Evolutionary conservation across 1,284 basidiomycete species (phyloP).

Genomic region (Malassezia globosa): DNA sequence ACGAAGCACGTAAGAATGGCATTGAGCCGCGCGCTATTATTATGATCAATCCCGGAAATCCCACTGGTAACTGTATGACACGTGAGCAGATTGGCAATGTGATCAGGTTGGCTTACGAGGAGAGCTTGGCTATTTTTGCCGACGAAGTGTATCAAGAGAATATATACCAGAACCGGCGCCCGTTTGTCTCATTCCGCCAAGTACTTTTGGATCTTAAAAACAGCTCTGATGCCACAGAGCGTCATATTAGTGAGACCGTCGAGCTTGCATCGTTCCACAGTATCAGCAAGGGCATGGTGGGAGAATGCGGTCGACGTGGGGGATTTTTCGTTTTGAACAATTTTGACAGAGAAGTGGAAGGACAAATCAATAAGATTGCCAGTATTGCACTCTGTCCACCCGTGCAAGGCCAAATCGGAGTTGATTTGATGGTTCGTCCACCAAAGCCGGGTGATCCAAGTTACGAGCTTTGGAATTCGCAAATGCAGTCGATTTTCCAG

Average conservation of each 20-base stretch:
- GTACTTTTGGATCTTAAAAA: slow-evolving; percentile 35
- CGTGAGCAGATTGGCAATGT: slow-evolving; percentile 36
- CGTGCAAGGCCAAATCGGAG: slow-evolving; percentile 42
- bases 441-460: slow-evolving; percentile 29
- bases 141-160: slow-evolving; percentile 46
- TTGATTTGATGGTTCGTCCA: slow-evolving; percentile 42
- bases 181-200: slow-evolving; percentile 44
- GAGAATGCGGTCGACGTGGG: slow-evolving; percentile 43
- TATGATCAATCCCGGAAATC: slow-evolving; percentile 46
- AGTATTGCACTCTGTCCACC: slow-evolving; percentile 41
- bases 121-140: slow-evolving; percentile 38
- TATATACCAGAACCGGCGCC: slow-evolving; percentile 38
- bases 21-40: slow-evolving; percentile 37
- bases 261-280: slow-evolving; percentile 44
- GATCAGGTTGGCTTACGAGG: slow-evolving; percentile 35
- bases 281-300: slow-evolving; percentile 42
- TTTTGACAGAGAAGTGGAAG: slow-evolving; percentile 37
- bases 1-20: slow-evolving; percentile 59
- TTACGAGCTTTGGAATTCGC: slow-evolving; percentile 31
- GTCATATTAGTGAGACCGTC: slow-evolving; percentile 28
- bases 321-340: slow-evolving; percentile 45
- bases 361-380: slow-evolving; percentile 43
- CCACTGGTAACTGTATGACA: slow-evolving; percentile 38
- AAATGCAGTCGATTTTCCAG: slow-evolving; percentile 27
- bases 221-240: slow-evolving; percentile 21